Percentiles rank a stretch among this genome's conserved stretches.
Evolutionary conservation across 2,329 filamentous ascomycete genomes (phyloP).

Genomic region (Penicillium carneum): DNA sequence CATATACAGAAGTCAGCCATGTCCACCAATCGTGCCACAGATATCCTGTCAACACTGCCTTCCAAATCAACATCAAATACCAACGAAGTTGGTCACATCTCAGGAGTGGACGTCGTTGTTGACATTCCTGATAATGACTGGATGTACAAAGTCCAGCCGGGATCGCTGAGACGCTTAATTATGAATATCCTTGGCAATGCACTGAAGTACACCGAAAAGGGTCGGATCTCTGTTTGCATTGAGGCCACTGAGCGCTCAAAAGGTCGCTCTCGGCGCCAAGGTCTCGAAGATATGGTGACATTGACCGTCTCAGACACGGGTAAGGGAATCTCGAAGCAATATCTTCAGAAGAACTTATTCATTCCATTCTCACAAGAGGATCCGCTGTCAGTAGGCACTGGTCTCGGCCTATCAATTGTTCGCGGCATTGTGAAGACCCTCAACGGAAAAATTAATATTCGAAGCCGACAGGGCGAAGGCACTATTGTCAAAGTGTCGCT

Average conservation of each 20-base stretch:
- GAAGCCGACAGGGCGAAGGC: constrained; percentile 19
- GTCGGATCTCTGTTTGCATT: constrained; percentile 34
- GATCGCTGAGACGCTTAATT: constrained; percentile 39
- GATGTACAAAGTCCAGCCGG: constrained; percentile 34
- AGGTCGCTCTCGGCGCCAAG: constrained; percentile 23
- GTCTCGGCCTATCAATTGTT: constrained; percentile 69
- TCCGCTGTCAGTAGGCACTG: constrained; percentile 63
- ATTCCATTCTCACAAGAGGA: constrained; percentile 69
- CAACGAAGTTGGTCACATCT: background rate
- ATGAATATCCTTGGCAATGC: constrained; percentile 47
- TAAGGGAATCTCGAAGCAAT: constrained; percentile 67
- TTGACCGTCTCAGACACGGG: constrained; percentile 67
- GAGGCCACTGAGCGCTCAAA: constrained; percentile 8
- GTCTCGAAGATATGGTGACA: constrained; percentile 19
- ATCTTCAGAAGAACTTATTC: constrained; percentile 64
- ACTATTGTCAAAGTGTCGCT: constrained; percentile 15
- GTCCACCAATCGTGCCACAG: background rate
- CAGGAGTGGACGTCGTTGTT: constrained; percentile 7
- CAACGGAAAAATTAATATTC: constrained; percentile 19
- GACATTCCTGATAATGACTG: constrained; percentile 27
- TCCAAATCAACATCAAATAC: background rate
- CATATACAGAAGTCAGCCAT: constrained; percentile 12
- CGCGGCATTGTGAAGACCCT: constrained; percentile 37
- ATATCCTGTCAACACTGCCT: background rate
- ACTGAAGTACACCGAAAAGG: constrained; percentile 41